phyloP scores from a whole-genome alignment of 192 early-diverging fungal genomes.

The Jimgerdemannia flammicorona region DNA sequence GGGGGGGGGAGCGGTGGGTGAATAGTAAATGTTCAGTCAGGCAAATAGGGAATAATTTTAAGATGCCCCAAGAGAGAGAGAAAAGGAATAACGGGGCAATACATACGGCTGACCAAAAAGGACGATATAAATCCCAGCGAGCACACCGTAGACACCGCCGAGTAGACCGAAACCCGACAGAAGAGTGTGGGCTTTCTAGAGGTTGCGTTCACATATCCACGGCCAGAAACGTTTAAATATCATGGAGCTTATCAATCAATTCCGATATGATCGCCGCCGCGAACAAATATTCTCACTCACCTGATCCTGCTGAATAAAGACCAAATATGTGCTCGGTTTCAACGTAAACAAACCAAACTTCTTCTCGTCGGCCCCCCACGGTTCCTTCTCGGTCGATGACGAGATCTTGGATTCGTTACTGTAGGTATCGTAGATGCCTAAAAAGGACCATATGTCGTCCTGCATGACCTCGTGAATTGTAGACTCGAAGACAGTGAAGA shows the following conservation, averaged over 20 bases:
- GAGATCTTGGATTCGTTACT: background rate
- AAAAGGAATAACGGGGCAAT: no score
- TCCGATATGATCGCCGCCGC: no score
- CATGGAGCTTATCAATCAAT: no score
- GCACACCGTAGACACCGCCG: constrained; percentile 1
- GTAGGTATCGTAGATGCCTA: background rate
- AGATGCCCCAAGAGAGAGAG: no score
- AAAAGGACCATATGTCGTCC: background rate
- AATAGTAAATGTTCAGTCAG: no score
- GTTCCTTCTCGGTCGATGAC: background rate
- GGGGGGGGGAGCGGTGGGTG: no score
- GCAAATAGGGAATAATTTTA: no score
- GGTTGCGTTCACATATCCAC: no score
- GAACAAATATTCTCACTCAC: background rate
- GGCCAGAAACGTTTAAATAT: no score
- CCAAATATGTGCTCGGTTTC: constrained; percentile 1
- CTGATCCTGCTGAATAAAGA: constrained; percentile 4
- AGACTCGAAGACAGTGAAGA: background rate
- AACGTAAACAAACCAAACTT: background rate
- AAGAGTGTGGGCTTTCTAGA: background rate
- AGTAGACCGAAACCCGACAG: background rate
- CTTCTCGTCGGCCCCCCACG: background rate
- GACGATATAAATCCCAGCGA: constrained; percentile 2
- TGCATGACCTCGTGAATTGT: background rate
- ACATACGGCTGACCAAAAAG: constrained; percentile 2